These are phyloP conservation scores for Metschnikowia lochheadii DNA, from an alignment of 805 yeast species.

Conservation along the genomic window DNA sequence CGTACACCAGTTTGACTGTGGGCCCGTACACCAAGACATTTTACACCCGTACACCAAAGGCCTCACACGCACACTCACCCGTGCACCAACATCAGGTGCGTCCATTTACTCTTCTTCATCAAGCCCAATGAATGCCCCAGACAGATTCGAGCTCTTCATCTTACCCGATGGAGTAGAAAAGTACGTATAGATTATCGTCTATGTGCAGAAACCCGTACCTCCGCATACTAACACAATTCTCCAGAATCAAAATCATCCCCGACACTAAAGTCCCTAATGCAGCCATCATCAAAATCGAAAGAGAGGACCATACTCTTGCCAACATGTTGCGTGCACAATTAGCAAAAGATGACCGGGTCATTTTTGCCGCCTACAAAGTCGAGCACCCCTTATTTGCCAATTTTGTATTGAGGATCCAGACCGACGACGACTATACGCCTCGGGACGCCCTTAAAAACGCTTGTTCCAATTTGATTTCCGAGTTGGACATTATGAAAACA, in stretches of 20 bases:
- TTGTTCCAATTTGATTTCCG: slow-evolving; percentile 76
- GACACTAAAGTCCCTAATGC: slow-evolving; percentile 96
- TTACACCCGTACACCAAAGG: neutral
- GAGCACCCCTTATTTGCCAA: slow-evolving; percentile 97
- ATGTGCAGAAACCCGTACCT: too few relatives aligned
- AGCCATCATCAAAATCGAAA: slow-evolving; percentile 85
- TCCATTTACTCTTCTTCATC: neutral
- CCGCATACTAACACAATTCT: neutral
- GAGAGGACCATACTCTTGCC: slow-evolving; percentile 97
- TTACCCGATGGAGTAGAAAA: slow-evolving; percentile 97
- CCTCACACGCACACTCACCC: too few relatives aligned
- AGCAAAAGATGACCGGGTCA: slow-evolving; percentile 78
- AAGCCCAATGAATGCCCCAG: slow-evolving; percentile 92
- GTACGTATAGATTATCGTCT: slow-evolving; percentile 37
- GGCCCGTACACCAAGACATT: neutral
- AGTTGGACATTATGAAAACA: slow-evolving; percentile 66
- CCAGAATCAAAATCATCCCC: slow-evolving; percentile 76
- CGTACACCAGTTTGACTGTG: neutral
- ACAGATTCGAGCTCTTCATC: slow-evolving; percentile 93
- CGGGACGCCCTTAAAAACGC: slow-evolving; percentile 87
- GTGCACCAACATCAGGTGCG: neutral
- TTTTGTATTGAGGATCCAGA: slow-evolving; percentile 90
- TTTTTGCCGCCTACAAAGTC: slow-evolving; percentile 95
- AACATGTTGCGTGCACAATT: slow-evolving; percentile 84
- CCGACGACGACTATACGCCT: slow-evolving; percentile 93